Base-by-base conservation (phyloP, 1,284 basidiomycete species). In the Agaricales sp. region DNA sequence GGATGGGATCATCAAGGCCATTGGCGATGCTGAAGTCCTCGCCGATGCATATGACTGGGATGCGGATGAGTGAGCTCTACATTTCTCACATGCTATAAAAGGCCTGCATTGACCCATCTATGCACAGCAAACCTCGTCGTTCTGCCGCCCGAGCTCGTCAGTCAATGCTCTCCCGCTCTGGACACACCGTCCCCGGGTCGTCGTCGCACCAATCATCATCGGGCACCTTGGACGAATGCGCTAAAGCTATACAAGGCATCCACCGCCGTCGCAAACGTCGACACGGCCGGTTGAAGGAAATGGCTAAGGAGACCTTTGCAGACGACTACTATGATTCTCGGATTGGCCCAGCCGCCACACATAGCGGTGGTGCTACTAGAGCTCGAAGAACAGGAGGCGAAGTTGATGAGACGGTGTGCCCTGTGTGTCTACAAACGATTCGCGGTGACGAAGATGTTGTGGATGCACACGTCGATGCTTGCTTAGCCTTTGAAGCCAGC, bases 391-490 rank as follows among this genome's bases (percentile, higher is more conserved):
- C 53, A 51, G 56, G 35, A 51, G 57, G 26, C n/a, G 64, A 61
- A 16, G 11, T 8, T 30, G 64, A 61, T 1, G 67, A 67, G 44
- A 35, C 30, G 30, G n/a, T 69, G 8, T 89, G 86, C 57, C 87
- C 86, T 1, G 75, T 89, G 21, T 89, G 86, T 59, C 63, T 70
- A 41, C 64, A 65, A 46, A 62, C 62, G 14, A 68, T 87, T 1
- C 64, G 62, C 37, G 85, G 85, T 2, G 85, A 87, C 55, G 66
- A 71, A 39, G 86, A 87, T 53, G 77, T 86, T 12, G 58, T 86
- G 3, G 78, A 85, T 56, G 85, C 83, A 14, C 87, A 89, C 62
- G 75, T 89, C 25, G 82, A 89, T 57, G 70, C 82, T 4, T 89
- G 87, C 59, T 60, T 89, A 45, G 77, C 76, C 8, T 68, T 84